Conservation (phyloP, 169 alveolate genomes). For the Pseudocohnilembus persalinus region DNA sequence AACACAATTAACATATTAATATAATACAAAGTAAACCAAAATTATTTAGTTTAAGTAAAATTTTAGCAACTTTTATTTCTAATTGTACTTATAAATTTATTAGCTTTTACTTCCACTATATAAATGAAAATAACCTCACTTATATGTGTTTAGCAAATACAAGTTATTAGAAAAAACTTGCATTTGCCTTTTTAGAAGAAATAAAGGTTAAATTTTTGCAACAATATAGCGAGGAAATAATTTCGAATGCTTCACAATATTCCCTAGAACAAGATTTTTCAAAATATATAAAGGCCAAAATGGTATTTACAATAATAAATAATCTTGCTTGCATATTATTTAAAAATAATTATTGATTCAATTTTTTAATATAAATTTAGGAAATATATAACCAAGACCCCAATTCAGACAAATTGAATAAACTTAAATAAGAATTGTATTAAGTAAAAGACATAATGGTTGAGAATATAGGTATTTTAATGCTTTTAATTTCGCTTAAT, state of each 20-base stretch:
- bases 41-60: neutral
- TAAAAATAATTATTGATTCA: too few relatives aligned
- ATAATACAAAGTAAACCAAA: slow-evolving; percentile 22
- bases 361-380: too few relatives aligned
- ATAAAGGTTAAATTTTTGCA: slow-evolving; percentile 29
- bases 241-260: slow-evolving; percentile 28
- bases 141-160: slow-evolving; percentile 41
- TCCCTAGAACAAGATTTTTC: slow-evolving; percentile 13
- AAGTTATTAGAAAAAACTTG: slow-evolving; percentile 18
- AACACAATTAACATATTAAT: slow-evolving; percentile 22
- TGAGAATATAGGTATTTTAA: neutral
- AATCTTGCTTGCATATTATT: too few relatives aligned
- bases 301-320: too few relatives aligned
- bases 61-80: neutral
- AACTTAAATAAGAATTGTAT: neutral
- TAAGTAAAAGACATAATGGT: neutral
- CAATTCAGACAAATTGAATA: neutral
- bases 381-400: neutral
- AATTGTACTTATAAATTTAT: neutral
- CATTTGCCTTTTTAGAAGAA: slow-evolving; percentile 46
- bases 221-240: slow-evolving; percentile 7
- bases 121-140: slow-evolving; percentile 36
- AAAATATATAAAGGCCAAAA: neutral
- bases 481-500: neutral
- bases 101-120: slow-evolving; percentile 39